Evolutionary conservation across 2,329 filamentous ascomycete species (phyloP), one percentile per base, ranked within the genome.

Genomic region (Colletotrichum theobromicola): DNA sequence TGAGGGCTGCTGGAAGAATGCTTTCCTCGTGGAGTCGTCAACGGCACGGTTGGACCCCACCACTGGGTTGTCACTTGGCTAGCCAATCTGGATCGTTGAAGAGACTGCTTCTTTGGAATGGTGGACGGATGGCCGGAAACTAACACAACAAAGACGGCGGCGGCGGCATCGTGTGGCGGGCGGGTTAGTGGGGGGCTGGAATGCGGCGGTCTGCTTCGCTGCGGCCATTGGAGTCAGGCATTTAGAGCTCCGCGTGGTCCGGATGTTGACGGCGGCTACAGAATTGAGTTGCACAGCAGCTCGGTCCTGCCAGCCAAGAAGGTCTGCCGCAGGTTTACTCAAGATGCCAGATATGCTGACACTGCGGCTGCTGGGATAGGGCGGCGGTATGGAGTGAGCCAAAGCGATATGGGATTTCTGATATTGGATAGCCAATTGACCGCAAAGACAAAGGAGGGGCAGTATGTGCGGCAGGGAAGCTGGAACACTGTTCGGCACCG

Each of bases 41-140:
- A 61, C 28, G 55, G 66, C 58, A 65, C 50, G 10, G 30, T 42
- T n/a, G 18, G 18, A 72, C 53, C 35, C 67, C 72, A 50, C 71
- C 15, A 30, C 42, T 4, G 32, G 16, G 60, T 18, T 55, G 35
- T 26, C 26, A 50, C 42, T 21, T 34, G 37, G 35, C 30, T 55
- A 24, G 42, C 68, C 72, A 74, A 74, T 72, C 62, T 69, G 37
- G 13, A 60, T 35, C 58, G 10, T 15, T 60, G 67, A 15, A 50
- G 6, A 35, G 35, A 32, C 42, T 18, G 34, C 26, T 7, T 55
- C 24, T 50, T 42, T 28, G 24, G 46, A 57, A 50, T 53, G 26
- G 67, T 42, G 32, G 21, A 57, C 72, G 63, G 72, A 74, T 72
- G 62, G 70, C 70, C 37, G 69, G 72, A 68, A 21, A 60, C 64